These are phyloP conservation scores for Strobilomyces dryophilus DNA, from an alignment of 768 basidiomycete species.

Conservation along the genomic window DNA sequence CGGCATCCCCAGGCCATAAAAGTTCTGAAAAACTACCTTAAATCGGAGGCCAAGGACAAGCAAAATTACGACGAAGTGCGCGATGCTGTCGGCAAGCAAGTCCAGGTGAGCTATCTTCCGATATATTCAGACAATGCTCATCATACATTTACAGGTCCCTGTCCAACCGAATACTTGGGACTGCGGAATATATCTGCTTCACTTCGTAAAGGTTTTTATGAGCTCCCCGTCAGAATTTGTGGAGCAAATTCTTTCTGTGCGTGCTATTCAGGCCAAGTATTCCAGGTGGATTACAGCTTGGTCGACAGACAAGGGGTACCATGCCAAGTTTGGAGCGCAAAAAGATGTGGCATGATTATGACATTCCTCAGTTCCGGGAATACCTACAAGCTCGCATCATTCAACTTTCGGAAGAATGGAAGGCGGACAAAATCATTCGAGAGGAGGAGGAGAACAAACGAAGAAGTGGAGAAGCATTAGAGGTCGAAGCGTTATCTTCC, in stretches of 20 bases:
- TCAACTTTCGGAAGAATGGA: conserved; percentile 52
- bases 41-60: conserved; percentile 76
- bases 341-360: conserved; percentile 48
- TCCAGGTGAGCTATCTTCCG: conserved; percentile 39
- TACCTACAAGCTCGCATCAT: conserved; percentile 39
- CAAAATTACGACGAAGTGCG: conserved; percentile 37
- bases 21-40: conserved; percentile 63
- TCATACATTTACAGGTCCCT: conserved; percentile 58
- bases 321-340: conserved; percentile 37
- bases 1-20: conserved; percentile 64
- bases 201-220: conserved; percentile 80
- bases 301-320: conserved; percentile 29
- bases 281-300: conserved; percentile 1
- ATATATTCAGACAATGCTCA: not conserved
- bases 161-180: conserved; percentile 86
- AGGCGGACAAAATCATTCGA: conserved; percentile 39
- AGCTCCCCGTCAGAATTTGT: conserved; percentile 50
- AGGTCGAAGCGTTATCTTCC: conserved; percentile 25
- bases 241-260: conserved; percentile 41
- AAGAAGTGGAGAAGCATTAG: conserved; percentile 17
- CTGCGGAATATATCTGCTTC: conserved; percentile 89
- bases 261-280: not conserved
- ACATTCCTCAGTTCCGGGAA: conserved; percentile 46
- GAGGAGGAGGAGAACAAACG: conserved; percentile 30
- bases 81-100: conserved; percentile 44